A percentile compares a stretch with the other conserved stretches of the same genome.
These are phyloP conservation scores for Alternaria burnsii DNA, from an alignment of 2,329 filamentous ascomycete genomes.

Conservation along the genomic window DNA sequence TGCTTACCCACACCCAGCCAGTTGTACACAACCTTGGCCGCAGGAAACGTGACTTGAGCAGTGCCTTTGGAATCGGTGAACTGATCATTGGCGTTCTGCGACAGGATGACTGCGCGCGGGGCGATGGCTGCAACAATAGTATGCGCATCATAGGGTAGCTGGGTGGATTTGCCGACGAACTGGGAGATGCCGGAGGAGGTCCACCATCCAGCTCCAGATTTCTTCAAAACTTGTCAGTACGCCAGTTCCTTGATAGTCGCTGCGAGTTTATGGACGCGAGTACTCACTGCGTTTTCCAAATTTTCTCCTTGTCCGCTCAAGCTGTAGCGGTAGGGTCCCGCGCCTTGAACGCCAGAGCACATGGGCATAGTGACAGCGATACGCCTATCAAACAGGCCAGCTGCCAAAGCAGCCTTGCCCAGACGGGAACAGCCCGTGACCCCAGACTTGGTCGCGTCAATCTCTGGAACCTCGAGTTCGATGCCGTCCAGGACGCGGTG, in stretches of 20 bases:
- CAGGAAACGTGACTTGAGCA: conserved; percentile 46
- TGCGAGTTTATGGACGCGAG: background rate
- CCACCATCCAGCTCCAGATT: conserved; percentile 49
- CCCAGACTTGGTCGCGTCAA: conserved; percentile 44
- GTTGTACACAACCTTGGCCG: conserved; percentile 46
- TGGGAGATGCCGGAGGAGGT: conserved; percentile 45
- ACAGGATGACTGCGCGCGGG: conserved; percentile 45
- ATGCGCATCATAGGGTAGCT: conserved; percentile 48
- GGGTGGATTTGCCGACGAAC: conserved; percentile 43
- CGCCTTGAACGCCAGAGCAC: conserved; percentile 48
- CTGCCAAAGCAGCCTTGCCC: conserved; percentile 48
- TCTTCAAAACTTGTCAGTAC: conserved; percentile 25
- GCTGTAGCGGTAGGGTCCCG: conserved; percentile 51
- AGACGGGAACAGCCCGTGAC: conserved; percentile 50
- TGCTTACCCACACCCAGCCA: conserved; percentile 43
- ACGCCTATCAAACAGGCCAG: conserved; percentile 48
- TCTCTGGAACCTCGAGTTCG: conserved; percentile 48
- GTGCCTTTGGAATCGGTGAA: conserved; percentile 62
- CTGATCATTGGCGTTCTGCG: conserved; percentile 52
- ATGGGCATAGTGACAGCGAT: conserved; percentile 51
- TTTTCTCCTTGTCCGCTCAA: conserved; percentile 55
- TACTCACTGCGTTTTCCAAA: conserved; percentile 52
- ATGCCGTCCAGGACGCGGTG: conserved; percentile 50
- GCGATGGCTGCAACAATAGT: conserved; percentile 49
- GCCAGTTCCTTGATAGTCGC: background rate